Base-by-base conservation (phyloP, 2,329 filamentous ascomycete species). In the Kalmusia sp. region DNA sequence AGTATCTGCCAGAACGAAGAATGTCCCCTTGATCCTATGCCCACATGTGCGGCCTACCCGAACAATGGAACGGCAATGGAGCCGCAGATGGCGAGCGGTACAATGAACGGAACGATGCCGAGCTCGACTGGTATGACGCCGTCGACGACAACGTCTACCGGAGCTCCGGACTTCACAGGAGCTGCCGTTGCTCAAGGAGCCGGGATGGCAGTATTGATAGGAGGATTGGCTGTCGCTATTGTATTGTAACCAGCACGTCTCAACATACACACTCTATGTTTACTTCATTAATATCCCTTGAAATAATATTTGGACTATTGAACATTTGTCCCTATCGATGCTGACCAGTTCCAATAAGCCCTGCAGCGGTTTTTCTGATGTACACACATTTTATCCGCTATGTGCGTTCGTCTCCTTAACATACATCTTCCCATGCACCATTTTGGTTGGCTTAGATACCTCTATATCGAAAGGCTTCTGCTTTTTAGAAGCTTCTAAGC, bases 1-100 rank as follows among this genome's bases (percentile, higher is more conserved):
- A 75, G 79, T 49, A 84, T 87, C 58, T 87, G 84, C 74, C 80
- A 80, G 59, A 78, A 76, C 33, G 71, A 74, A n/a, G 66, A 70
- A 33, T 87, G 84, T 68, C 79, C 79, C 1, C 44, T 81, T 11
- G 76, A 80, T 12, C 58, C 71, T 6, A 77, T 80, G 45, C 69
- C 78, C 6, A 75, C 73, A 5, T 87, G 84, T 63, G 62, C 64
- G 15, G 61, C 67, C n/a, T 84, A 84, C 62, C 57, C 57, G 3
- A 52, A 43, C 17, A 57, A 51, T 44, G 54, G 51, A 6, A 43
- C 31, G 9, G 44, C 28, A n/a, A 31, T 35, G 39, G 48, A 52
- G 51, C 57, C 57, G 3, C 24, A 19, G 52, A 49, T n/a, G 22
- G 45, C 50, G 31, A 45, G 35, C 25, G 33, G 6, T 14, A 39